These are phyloP conservation scores for Yamagishiella unicocca DNA, from an alignment of 139 green algal genomes.

Conservation along the genomic window DNA sequence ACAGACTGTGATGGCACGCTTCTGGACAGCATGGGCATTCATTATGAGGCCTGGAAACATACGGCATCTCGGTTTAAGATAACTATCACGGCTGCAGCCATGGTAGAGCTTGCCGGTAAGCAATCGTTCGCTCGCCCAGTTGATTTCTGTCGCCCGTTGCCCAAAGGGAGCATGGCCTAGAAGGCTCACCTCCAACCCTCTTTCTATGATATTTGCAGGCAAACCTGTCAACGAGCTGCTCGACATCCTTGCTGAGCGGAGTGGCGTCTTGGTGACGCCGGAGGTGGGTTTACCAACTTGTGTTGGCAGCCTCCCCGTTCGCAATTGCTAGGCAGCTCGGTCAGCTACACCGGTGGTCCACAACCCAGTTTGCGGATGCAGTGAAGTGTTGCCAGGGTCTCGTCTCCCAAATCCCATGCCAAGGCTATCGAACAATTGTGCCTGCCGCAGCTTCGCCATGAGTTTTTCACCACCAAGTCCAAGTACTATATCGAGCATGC, in stretches of 20 bases:
- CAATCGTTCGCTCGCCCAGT: too few species aligned
- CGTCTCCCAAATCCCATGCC: too few species aligned
- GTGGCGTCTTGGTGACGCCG: slow-evolving; percentile 22
- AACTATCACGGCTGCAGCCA: slow-evolving; percentile 19
- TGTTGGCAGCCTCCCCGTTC: too few species aligned
- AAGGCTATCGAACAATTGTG: too few species aligned
- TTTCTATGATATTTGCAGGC: too few species aligned
- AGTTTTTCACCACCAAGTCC: slow-evolving; percentile 41
- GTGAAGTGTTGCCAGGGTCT: too few species aligned
- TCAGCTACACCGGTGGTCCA: too few species aligned
- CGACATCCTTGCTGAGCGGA: slow-evolving; percentile 34
- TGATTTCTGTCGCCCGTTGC: too few species aligned
- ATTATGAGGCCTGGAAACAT: slow-evolving; percentile 40
- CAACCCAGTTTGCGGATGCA: too few species aligned
- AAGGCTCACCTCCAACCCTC: too few species aligned
- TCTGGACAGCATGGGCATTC: slow-evolving; percentile 39
- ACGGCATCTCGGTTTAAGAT: slow-evolving; percentile 19
- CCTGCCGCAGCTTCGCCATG: slow-evolving; percentile 27
- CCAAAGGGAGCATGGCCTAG: too few species aligned
- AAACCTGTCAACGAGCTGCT: slow-evolving; percentile 49
- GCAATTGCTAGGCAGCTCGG: too few species aligned
- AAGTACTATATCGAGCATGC: slow-evolving; percentile 43
- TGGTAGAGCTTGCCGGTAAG: slow-evolving; percentile 40
- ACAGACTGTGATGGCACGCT: slow-evolving; percentile 51
- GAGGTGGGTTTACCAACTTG: slow-evolving; percentile 18